Evolutionary conservation across 2,329 filamentous ascomycete genomes (phyloP).

Genomic region (Fusarium abutilonis): DNA sequence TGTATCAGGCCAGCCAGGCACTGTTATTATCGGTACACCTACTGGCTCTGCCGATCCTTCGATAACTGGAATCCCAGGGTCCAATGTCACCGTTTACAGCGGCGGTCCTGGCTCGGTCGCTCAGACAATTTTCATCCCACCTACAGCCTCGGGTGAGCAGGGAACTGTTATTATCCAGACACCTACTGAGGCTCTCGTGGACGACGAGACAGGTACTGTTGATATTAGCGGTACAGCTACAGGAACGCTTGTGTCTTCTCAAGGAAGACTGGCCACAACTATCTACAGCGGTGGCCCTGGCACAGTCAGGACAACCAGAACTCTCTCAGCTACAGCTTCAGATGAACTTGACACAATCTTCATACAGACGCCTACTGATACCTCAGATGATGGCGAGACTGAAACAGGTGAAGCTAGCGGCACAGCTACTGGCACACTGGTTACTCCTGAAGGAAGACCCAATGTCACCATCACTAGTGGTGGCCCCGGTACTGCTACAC

Average conservation of each 20-base stretch:
- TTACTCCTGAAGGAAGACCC: background rate
- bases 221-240: background rate
- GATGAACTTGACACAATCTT: conserved; percentile 4
- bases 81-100: conserved; percentile 8
- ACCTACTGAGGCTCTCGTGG: background rate
- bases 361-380: background rate
- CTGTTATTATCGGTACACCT: conserved; percentile 14
- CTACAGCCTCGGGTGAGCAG: conserved; percentile 8
- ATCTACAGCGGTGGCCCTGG: background rate
- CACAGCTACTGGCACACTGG: background rate
- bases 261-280: background rate
- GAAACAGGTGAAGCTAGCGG: background rate
- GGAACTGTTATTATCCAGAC: background rate
- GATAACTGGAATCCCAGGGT: background rate
- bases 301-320: background rate
- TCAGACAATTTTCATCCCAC: background rate
- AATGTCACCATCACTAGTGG: conserved; percentile 3
- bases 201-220: background rate
- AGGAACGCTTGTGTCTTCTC: background rate
- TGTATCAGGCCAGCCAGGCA: background rate
- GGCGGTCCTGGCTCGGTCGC: conserved; percentile 1
- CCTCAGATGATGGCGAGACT: background rate
- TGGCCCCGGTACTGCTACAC: background rate
- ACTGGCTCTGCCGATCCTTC: background rate
- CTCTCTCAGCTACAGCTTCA: conserved; percentile 6